Conservation (phyloP, 768 basidiomycete species). For the Mycena leptocephala region DNA sequence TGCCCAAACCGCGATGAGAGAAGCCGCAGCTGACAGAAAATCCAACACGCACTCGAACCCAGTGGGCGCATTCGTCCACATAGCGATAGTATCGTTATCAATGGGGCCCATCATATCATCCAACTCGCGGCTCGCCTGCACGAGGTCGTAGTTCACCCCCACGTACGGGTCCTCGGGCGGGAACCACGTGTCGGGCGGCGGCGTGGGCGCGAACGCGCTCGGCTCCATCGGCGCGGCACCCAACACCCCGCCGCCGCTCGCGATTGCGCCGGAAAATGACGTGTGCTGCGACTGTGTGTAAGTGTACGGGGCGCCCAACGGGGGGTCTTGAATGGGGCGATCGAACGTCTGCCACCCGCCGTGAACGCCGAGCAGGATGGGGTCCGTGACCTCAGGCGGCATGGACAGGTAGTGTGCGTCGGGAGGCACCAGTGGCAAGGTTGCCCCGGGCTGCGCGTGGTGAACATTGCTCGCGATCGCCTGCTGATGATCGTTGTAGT, state of each 20-base stretch:
- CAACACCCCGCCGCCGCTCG: background rate
- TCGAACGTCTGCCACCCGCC: constrained; percentile 25
- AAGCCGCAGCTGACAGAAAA: background rate
- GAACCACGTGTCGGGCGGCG: constrained; percentile 1
- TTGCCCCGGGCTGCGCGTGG: background rate
- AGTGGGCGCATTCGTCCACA: constrained; percentile 28
- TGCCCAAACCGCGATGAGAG: background rate
- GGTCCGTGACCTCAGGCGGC: background rate
- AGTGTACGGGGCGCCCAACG: constrained; percentile 17
- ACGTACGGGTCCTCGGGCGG: constrained; percentile 7
- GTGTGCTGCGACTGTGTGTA: background rate
- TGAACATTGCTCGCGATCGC: background rate
- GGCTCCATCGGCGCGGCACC: constrained; percentile 4
- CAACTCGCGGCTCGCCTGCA: constrained; percentile 1
- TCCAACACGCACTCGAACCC: constrained; percentile 11
- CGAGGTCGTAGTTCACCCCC: background rate
- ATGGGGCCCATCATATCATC: constrained; percentile 18
- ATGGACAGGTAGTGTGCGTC: background rate
- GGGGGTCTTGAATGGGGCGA: constrained; percentile 5
- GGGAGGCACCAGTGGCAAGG: background rate
- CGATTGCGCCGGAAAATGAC: background rate
- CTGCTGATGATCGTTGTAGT: background rate
- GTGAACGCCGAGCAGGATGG: constrained; percentile 14
- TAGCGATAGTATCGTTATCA: constrained; percentile 26
- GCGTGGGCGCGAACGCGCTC: constrained; percentile 15